Percentiles rank a stretch among this genome's conserved stretches.
Conservation (phyloP, 495 filamentous ascomycete species). For the Lasiosphaeriaceae sp. region DNA sequence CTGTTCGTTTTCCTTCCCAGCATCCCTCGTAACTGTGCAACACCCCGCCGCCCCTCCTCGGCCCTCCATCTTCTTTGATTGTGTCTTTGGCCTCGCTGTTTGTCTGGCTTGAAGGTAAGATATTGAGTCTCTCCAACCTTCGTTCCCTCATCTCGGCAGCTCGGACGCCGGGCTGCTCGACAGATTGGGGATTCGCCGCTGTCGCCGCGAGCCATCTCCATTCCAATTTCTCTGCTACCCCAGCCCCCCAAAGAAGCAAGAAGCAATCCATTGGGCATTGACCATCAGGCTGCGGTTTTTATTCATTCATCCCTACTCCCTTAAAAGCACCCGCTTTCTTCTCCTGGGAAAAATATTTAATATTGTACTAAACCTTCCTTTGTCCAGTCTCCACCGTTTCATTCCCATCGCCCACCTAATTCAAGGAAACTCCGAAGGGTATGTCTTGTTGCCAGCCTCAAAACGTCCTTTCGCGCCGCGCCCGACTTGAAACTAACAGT, state of each 20-base stretch:
- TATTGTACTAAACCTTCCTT: too few relatives aligned
- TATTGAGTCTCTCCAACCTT: background rate
- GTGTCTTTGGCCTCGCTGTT: slow-evolving; percentile 7
- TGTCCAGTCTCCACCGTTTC: background rate
- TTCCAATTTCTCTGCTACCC: background rate
- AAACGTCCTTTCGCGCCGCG: background rate
- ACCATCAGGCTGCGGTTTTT: too few relatives aligned
- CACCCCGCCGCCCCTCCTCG: background rate
- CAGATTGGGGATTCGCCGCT: too few relatives aligned
- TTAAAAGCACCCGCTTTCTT: too few relatives aligned
- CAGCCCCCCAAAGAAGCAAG: too few relatives aligned
- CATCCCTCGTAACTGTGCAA: slow-evolving; percentile 14
- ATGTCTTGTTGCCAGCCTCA: background rate
- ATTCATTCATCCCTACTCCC: background rate
- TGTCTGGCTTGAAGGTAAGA: slow-evolving; percentile 13
- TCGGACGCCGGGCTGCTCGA: background rate
- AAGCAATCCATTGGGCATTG: too few relatives aligned
- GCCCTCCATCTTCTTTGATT: slow-evolving; percentile 3
- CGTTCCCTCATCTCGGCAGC: background rate
- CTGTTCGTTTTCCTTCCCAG: slow-evolving; percentile 25
- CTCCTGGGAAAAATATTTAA: too few relatives aligned
- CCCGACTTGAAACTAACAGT: slow-evolving; percentile 13
- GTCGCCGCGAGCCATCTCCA: background rate
- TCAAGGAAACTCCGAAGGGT: slow-evolving; percentile 1
- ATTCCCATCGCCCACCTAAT: background rate